phyloP scores from a whole-genome alignment of 331 rosid species.

The Acacia concinna region DNA sequence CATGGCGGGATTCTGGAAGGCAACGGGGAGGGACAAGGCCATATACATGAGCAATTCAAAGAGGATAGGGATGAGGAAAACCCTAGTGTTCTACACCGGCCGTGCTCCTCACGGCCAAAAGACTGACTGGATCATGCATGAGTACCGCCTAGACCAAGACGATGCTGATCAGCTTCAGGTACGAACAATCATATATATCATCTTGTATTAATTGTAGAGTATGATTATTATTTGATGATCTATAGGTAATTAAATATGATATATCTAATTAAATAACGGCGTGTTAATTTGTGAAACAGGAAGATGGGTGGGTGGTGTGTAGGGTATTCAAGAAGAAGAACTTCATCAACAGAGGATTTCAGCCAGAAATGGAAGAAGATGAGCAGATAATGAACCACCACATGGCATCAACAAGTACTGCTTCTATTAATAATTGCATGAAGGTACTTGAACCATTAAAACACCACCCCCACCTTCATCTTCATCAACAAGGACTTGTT shows the following conservation, averaged over 20 bases:
- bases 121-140: slow-evolving; percentile 99
- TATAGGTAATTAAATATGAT: too few species aligned
- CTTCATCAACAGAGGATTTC: slow-evolving; percentile 57
- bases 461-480: slow-evolving; percentile 54
- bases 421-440: slow-evolving; percentile 32
- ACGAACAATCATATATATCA: neutral
- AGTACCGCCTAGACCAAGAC: slow-evolving; percentile 87
- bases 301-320: slow-evolving; percentile 98
- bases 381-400: slow-evolving; percentile 44
- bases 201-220: neutral
- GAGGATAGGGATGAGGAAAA: slow-evolving; percentile 98
- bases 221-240: too few species aligned
- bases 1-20: slow-evolving; percentile 98
- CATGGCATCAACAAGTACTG: slow-evolving; percentile 46
- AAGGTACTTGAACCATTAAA: slow-evolving; percentile 43
- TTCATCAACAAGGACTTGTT: neutral
- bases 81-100: slow-evolving; percentile 94
- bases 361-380: slow-evolving; percentile 51
- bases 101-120: slow-evolving; percentile 99
- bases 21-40: slow-evolving; percentile 95
- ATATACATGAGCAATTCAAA: slow-evolving; percentile 67
- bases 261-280: neutral
- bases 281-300: slow-evolving; percentile 47
- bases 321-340: slow-evolving; percentile 91
- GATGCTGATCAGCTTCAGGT: slow-evolving; percentile 60